Conservation (phyloP, 345 rosid species). For the Sisymbrium altissimum region DNA sequence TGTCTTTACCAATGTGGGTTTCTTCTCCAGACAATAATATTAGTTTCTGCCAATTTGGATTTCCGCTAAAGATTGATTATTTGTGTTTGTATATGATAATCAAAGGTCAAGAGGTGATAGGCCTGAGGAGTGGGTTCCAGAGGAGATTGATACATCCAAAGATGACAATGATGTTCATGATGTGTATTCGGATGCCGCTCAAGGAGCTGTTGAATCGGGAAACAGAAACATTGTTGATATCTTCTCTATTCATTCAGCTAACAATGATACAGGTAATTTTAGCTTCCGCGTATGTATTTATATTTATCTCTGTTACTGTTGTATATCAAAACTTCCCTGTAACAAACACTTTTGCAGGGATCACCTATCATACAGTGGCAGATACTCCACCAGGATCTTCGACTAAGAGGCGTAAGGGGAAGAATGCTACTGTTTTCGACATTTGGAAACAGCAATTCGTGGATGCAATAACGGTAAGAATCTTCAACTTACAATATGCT, state of each 20-base stretch:
- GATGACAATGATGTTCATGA: slow-evolving; percentile 36
- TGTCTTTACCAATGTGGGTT: slow-evolving; percentile 81
- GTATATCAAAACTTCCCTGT: slow-evolving; percentile 1
- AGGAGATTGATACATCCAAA: slow-evolving; percentile 43
- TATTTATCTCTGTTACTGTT: background rate
- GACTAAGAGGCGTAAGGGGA: slow-evolving; percentile 23
- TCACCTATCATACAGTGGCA: slow-evolving; percentile 48
- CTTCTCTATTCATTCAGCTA: slow-evolving; percentile 70
- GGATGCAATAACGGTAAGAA: slow-evolving; percentile 60
- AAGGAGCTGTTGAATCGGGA: slow-evolving; percentile 40
- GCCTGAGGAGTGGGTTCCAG: slow-evolving; percentile 97
- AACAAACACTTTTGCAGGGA: slow-evolving; percentile 37
- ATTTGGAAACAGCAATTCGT: slow-evolving; percentile 78
- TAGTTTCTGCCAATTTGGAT: slow-evolving; percentile 1
- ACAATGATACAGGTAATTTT: slow-evolving; percentile 36
- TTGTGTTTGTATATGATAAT: slow-evolving; percentile 18
- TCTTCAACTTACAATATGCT: slow-evolving; percentile 2
- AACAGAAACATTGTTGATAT: slow-evolving; percentile 65
- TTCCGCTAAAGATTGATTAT: slow-evolving; percentile 11
- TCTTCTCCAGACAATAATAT: background rate
- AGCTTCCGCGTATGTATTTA: background rate
- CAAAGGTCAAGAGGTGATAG: slow-evolving; percentile 67
- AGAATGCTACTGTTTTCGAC: slow-evolving; percentile 37
- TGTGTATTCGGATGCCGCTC: slow-evolving; percentile 42
- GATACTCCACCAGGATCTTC: slow-evolving; percentile 43